Evolutionary conservation across 2,329 filamentous ascomycete genomes (phyloP), one percentile per base, ranked within the genome.

Genomic region (Juglanconis juglandina): DNA sequence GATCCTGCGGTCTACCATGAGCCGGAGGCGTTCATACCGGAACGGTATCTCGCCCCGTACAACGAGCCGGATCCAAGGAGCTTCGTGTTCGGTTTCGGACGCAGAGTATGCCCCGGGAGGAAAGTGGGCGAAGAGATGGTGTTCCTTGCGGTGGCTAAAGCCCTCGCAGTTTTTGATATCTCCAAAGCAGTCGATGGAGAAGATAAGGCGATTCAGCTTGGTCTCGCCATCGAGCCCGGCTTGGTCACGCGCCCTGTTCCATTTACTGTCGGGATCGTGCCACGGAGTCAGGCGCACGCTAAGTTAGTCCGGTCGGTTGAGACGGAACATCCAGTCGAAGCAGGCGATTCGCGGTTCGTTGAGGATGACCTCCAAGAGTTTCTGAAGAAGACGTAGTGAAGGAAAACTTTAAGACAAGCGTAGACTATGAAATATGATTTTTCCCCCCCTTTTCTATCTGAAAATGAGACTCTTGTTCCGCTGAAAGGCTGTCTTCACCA

Each of bases 21-120:
- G 4, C 60, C 58, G 4, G 42, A 35, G 0, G 11, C 17, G 14
- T 63, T 65, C 32, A 11, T 54, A 35, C 57, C 48, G 10, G 59
- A 63, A 42, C 52, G 60, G 35, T 66, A 54, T 34, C 50, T 67
- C n/a, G 34, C 39, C 2, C 52, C 47, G 4, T 2, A 47, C 34
- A 42, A 37, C 9, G 57, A 56, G 34, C 57, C 60, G 24, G 47
- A 56, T 3, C 39, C 60, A 0, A 14, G 41, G 3, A 24, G 39
- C 2, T 51, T 57, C 32, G 52, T 42, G 3, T 62, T 62, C 9
- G 53, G 60, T 1, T 60, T 57, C 24, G 60, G 60, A 1, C 59
- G 58, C 3, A 11, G 60, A 24, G 46, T 50, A 3, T 63, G 60
- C n/a, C 53, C 60, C 1, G 60, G 58, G 3, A 51, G 47, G 35